Base-by-base conservation (phyloP, 306 rosid genomes). In the Cyclanthera cordifolia region DNA sequence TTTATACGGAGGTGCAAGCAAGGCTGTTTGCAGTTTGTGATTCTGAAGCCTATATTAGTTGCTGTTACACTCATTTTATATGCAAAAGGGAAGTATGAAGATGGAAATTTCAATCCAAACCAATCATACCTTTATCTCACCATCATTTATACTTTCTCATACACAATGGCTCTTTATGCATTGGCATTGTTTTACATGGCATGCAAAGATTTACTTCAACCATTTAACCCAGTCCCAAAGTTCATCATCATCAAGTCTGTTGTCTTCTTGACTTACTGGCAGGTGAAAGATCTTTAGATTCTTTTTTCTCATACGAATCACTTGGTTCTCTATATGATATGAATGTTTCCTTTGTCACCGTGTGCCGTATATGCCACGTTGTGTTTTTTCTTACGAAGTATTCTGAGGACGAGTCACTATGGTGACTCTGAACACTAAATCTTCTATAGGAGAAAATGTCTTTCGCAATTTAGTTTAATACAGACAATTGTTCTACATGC, bases 241-340 rank as follows among this genome's bases (percentile, higher is more conserved):
- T 92, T 92, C 64, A 79, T 92, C 67, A 85, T 92, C 48, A 92
- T 92, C 70, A 92, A 92, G 73, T 92, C 98, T 32, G 98, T 92
- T 10, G 98, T 92, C 56, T 92, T 92, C 86, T 85, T 89, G 90
- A 92, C 98, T 73, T 92, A 92, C 82, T 92, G 98, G 98, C 98
- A 92, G 98, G 98, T 89, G 75, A 68, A 4, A 30, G 49, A 37
- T 16, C 39, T 71, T 66, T 49, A 14, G 4, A 23, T 7, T 45
- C 15, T 24, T 65, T 64, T 43, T 14, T 5, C 19, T 65, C 4
- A 19, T 21, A 6, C 23, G 24, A 23, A 27, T 47, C 16, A 59
- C 66, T 32, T 59, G 41, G 34, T 21, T 64, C 70, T 47, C 55
- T 6, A 1, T 25, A 23, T 65, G 53, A 10, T 25, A 45, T 65